Evolutionary conservation across 2,329 filamentous ascomycete genomes (phyloP).

Genomic region (Epichloe coenophiala): DNA sequence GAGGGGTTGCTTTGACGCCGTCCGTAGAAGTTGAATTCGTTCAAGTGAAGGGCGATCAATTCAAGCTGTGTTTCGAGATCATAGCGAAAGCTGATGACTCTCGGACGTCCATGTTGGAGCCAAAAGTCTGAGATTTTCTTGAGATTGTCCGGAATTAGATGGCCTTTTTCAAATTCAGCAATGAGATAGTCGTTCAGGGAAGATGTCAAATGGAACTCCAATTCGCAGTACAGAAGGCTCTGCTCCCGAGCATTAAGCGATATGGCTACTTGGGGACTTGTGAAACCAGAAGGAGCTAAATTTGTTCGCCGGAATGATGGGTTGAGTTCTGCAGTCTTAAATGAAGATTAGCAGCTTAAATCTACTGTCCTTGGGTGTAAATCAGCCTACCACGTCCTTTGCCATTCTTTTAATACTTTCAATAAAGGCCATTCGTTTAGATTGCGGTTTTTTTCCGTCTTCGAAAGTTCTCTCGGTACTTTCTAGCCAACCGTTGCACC

Average conservation of each 20-base stretch:
- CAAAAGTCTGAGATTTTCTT: conserved; percentile 38
- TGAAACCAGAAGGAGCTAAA: neutral
- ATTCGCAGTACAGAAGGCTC: conserved; percentile 44
- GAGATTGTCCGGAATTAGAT: conserved; percentile 36
- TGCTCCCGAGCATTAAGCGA: conserved; percentile 43
- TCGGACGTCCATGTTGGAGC: conserved; percentile 38
- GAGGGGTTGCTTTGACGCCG: conserved; percentile 27
- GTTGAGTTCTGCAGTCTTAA: conserved; percentile 22
- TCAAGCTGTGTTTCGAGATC: conserved; percentile 48
- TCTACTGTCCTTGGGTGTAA: neutral
- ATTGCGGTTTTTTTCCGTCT: conserved; percentile 14
- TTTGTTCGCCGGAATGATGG: conserved; percentile 2
- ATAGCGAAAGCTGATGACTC: conserved; percentile 43
- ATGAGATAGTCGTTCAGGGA: conserved; percentile 39
- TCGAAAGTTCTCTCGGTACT: conserved; percentile 18
- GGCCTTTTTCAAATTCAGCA: conserved; percentile 40
- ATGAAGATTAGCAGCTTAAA: conserved; percentile 7
- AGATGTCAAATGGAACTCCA: conserved; percentile 40
- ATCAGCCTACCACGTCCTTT: conserved; percentile 34
- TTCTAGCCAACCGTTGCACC: conserved; percentile 44
- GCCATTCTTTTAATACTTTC: conserved; percentile 38
- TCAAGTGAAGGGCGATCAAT: conserved; percentile 33
- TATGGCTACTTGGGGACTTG: conserved; percentile 24
- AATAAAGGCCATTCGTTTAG: conserved; percentile 29
- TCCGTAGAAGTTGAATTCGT: conserved; percentile 42